A percentile compares a stretch with the other conserved stretches of the same genome.
Evolutionary conservation across 2,329 filamentous ascomycete species (phyloP).

Genomic region (Claviceps sp.): DNA sequence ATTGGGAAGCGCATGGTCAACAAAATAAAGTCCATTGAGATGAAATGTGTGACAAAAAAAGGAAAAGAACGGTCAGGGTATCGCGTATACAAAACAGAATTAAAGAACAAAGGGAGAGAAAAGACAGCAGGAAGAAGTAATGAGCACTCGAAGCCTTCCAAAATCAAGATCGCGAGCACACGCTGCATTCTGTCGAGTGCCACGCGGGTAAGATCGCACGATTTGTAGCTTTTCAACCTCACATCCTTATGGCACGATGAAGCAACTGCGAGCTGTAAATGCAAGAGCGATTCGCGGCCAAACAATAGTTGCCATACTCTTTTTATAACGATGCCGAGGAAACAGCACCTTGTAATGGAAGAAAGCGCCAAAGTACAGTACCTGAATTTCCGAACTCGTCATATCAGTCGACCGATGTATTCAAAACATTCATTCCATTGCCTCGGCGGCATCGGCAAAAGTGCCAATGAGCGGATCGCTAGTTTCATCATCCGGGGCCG

Average conservation of each 20-base stretch:
- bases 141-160: too few relatives aligned
- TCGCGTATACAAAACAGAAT: neutral
- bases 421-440: constrained; percentile 24
- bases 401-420: neutral
- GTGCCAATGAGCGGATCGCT: constrained; percentile 40
- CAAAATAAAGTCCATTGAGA: neutral
- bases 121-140: neutral
- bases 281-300: neutral
- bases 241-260: too few relatives aligned
- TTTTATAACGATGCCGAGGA: neutral
- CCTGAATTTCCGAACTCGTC: neutral
- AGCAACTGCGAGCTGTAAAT: too few relatives aligned
- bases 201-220: neutral
- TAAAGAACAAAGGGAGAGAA: neutral
- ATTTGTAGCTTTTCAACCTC: neutral
- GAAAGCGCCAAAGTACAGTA: neutral
- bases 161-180: neutral
- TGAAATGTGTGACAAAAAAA: neutral
- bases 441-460: constrained; percentile 45
- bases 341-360: neutral
- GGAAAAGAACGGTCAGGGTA: neutral
- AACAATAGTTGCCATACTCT: neutral
- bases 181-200: neutral
- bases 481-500: constrained; percentile 20
- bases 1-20: neutral